These are phyloP conservation scores for Xylaria sp. DNA, from an alignment of 2,329 filamentous ascomycete genomes.

Conservation along the genomic window DNA sequence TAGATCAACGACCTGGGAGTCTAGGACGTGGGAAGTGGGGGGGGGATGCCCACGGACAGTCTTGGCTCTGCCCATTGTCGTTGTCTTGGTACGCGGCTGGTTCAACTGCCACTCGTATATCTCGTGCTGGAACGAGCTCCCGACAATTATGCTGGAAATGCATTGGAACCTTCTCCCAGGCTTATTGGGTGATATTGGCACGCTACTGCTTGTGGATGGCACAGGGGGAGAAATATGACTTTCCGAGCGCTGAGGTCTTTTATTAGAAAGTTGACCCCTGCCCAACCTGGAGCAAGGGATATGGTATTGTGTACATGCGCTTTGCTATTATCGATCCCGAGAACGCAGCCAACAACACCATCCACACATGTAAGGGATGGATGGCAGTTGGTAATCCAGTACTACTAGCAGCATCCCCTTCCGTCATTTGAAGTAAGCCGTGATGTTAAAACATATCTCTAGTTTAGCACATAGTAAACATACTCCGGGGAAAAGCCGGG, in stretches of 20 bases:
- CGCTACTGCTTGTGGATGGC: not conserved
- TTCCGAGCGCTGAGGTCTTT: not conserved
- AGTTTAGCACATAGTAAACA: not conserved
- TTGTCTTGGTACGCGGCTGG: conserved; percentile 2
- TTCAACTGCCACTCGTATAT: not conserved
- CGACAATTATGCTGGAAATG: not conserved
- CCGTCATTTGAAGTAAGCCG: not conserved
- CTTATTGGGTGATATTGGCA: not conserved
- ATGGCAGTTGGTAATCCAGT: not conserved
- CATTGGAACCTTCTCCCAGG: not conserved
- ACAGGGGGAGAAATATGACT: not conserved
- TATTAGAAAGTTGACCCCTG: not conserved
- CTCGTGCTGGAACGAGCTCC: not conserved
- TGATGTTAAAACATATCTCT: not conserved
- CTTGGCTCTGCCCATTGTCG: conserved; percentile 21
- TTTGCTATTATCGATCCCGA: not conserved
- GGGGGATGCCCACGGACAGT: conserved; percentile 6
- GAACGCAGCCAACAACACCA: not conserved
- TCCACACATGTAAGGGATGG: not conserved
- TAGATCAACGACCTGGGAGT: conserved; percentile 19
- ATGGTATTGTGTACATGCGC: not conserved
- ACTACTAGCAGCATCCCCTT: not conserved
- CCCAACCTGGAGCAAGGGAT: not conserved
- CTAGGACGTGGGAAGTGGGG: conserved; percentile 21
- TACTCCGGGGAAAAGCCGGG: not conserved